Evolutionary conservation across 177 flowering plant species (phyloP).

Genomic region (Vitis hybrid): DNA sequence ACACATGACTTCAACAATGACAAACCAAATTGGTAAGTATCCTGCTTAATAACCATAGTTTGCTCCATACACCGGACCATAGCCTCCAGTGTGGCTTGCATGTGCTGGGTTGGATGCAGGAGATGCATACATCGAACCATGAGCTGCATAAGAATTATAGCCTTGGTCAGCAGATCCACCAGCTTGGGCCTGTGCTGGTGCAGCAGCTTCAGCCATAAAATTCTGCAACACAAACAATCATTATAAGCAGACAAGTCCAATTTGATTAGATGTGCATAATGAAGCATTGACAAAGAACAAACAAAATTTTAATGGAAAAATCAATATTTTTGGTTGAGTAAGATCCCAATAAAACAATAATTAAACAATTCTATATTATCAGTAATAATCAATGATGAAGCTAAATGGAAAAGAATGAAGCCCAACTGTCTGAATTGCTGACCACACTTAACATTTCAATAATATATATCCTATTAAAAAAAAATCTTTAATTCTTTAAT

Average conservation of each 20-base stretch:
- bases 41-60: constrained; percentile 36
- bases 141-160: constrained; percentile 42
- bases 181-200: constrained; percentile 22
- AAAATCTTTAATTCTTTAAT: too few relatives aligned
- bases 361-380: too few relatives aligned
- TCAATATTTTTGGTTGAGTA: too few relatives aligned
- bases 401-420: too few relatives aligned
- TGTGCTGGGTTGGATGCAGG: constrained; percentile 37
- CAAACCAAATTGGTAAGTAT: neutral
- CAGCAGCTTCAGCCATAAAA: constrained; percentile 43
- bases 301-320: too few relatives aligned
- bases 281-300: too few relatives aligned
- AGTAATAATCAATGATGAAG: too few relatives aligned
- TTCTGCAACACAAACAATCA: constrained; percentile 31
- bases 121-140: constrained; percentile 39
- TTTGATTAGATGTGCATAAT: neutral
- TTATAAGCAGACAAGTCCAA: neutral
- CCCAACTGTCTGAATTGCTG: too few relatives aligned
- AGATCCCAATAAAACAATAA: too few relatives aligned
- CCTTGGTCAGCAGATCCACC: constrained; percentile 37
- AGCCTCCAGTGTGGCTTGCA: constrained; percentile 30
- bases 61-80: constrained; percentile 40
- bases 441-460: too few relatives aligned
- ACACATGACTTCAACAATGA: neutral
- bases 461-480: too few relatives aligned